phyloP scores from a whole-genome alignment of 1,139 yeast genomes.

The Lodderomyces orthopsilosis region DNA sequence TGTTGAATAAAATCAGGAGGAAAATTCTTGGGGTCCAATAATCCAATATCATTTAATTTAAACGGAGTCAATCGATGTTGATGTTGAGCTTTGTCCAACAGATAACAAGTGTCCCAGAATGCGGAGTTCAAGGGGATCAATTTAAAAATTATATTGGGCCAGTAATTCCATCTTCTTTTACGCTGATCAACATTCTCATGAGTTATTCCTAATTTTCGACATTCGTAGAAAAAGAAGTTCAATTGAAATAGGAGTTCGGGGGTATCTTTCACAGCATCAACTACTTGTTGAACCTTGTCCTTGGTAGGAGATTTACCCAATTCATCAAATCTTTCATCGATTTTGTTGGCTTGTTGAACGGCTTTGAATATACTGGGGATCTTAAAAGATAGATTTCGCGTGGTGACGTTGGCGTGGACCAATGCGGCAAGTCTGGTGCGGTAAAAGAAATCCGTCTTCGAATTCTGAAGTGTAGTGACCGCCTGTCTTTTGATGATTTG shows the following conservation, averaged over 20 bases:
- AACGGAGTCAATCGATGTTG: conserved; percentile 25
- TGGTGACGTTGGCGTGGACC: neutral
- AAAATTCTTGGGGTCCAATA: conserved; percentile 42
- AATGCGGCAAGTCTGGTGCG: neutral
- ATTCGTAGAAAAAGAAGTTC: conserved; percentile 32
- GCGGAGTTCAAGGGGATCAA: conserved; percentile 32
- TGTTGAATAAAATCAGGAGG: conserved; percentile 22
- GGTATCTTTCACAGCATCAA: conserved; percentile 24
- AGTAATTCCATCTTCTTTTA: conserved; percentile 5
- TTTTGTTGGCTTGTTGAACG: conserved; percentile 5
- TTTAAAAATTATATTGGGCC: conserved; percentile 13
- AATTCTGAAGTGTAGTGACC: neutral
- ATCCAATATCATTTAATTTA: conserved; percentile 30
- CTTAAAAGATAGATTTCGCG: conserved; percentile 6
- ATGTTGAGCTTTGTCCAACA: conserved; percentile 31
- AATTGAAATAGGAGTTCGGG: conserved; percentile 33
- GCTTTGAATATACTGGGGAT: conserved; percentile 6
- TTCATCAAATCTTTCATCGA: conserved; percentile 8
- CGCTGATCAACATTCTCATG: conserved; percentile 10
- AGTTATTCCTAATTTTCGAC: conserved; percentile 31
- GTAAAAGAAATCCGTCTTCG: neutral
- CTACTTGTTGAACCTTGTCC: conserved; percentile 17
- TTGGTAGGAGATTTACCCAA: conserved; percentile 6
- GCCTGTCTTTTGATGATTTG: neutral
- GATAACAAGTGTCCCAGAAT: conserved; percentile 41